Percentiles rank a stretch among this genome's conserved stretches.
These are phyloP conservation scores for Cytauxzoon felis DNA, from an alignment of 169 alveolate species.

Conservation along the genomic window DNA sequence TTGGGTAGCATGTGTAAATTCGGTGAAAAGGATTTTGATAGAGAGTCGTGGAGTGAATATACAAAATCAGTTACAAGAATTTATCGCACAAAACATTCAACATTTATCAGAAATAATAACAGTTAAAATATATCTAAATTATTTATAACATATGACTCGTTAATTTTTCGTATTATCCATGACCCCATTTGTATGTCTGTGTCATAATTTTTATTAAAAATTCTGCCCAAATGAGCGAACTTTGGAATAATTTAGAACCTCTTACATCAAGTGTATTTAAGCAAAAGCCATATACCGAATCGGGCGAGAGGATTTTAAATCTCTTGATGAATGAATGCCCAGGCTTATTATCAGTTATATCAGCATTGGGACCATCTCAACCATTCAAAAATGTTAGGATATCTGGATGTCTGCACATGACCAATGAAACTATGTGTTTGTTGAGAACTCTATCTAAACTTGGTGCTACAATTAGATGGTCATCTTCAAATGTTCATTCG, in stretches of 20 bases:
- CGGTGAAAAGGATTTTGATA: too few species aligned
- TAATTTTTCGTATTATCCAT: too few species aligned
- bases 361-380: conserved; percentile 83
- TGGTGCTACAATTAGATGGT: conserved; percentile 98
- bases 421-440: conserved; percentile 89
- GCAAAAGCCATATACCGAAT: conserved; percentile 29
- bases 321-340: conserved; percentile 87
- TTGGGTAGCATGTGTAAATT: too few species aligned
- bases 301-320: conserved; percentile 25
- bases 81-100: too few species aligned
- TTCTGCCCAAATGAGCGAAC: conserved; percentile 33
- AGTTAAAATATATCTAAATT: too few species aligned
- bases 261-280: conserved; percentile 44
- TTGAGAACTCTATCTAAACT: conserved; percentile 80
- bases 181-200: too few species aligned
- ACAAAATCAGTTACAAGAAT: too few species aligned
- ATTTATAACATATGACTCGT: too few species aligned
- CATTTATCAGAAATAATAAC: too few species aligned
- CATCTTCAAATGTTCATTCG: conserved; percentile 95
- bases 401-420: conserved; percentile 96
- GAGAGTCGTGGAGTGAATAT: too few species aligned
- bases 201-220: neutral
- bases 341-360: conserved; percentile 90
- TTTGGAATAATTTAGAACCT: conserved; percentile 51
- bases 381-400: conserved; percentile 92